A percentile compares a stretch with the other conserved stretches of the same genome.
Conservation (phyloP, 495 filamentous ascomycete genomes). For the Aspergillus affinis region DNA sequence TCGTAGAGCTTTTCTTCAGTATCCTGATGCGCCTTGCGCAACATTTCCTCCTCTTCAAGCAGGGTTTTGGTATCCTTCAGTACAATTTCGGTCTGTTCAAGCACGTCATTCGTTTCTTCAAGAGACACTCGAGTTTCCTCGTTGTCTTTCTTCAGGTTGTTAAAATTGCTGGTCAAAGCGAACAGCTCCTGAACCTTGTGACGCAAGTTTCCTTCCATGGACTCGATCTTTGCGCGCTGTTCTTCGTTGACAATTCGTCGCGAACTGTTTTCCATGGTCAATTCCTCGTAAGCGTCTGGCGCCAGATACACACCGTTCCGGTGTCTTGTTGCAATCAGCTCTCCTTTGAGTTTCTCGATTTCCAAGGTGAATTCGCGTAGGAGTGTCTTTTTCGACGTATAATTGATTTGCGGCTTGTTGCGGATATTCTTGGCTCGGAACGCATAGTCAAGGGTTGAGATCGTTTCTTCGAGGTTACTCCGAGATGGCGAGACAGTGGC, state of each 20-base stretch:
- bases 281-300: constrained; percentile 78
- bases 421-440: constrained; percentile 97
- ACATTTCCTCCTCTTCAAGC: constrained; percentile 73
- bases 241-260: constrained; percentile 90
- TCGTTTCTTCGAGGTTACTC: constrained; percentile 94
- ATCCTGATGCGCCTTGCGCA: constrained; percentile 80
- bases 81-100: constrained; percentile 84
- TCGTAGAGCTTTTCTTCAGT: constrained; percentile 75
- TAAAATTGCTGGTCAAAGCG: constrained; percentile 78
- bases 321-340: constrained; percentile 88
- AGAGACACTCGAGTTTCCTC: constrained; percentile 69
- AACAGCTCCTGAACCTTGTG: constrained; percentile 93
- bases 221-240: constrained; percentile 86
- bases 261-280: constrained; percentile 87
- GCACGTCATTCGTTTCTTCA: constrained; percentile 72
- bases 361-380: constrained; percentile 88
- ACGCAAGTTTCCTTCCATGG: constrained; percentile 82
- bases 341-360: constrained; percentile 90
- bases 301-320: constrained; percentile 94
- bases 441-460: constrained; percentile 95
- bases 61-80: constrained; percentile 71
- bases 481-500: constrained; percentile 93
- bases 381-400: constrained; percentile 87
- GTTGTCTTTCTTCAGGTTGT: constrained; percentile 79
- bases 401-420: constrained; percentile 95